phyloP scores from a whole-genome alignment of 371 early-diverging fungal genomes.

The Mortierella sp. region DNA sequence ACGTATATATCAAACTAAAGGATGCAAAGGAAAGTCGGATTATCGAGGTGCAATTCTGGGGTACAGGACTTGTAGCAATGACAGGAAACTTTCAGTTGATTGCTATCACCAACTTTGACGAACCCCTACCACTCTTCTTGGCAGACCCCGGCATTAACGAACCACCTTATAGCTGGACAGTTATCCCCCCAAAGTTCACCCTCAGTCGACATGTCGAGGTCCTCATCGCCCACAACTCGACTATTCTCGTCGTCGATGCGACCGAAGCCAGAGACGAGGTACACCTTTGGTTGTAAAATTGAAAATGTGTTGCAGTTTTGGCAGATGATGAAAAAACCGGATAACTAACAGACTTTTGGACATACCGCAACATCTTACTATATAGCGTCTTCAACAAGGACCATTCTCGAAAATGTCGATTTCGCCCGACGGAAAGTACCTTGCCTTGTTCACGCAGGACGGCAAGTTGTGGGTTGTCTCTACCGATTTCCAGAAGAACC shows the following conservation, averaged over 20 bases:
- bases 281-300: too few relatives aligned
- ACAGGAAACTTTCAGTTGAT: conserved; percentile 86
- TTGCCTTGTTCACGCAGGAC: conserved; percentile 86
- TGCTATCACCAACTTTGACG: conserved; percentile 84
- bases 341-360: neutral
- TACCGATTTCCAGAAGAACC: conserved; percentile 92
- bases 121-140: conserved; percentile 85
- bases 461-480: conserved; percentile 95
- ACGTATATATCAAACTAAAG: conserved; percentile 58
- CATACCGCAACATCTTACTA: too few relatives aligned
- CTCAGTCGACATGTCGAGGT: conserved; percentile 93
- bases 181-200: conserved; percentile 90
- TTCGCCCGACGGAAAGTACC: conserved; percentile 93
- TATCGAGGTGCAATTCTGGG: conserved; percentile 90
- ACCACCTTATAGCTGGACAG: conserved; percentile 87
- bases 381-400: conserved; percentile 86
- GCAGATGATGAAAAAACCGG: neutral
- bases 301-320: neutral
- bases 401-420: conserved; percentile 91
- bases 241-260: conserved; percentile 87
- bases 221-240: conserved; percentile 80
- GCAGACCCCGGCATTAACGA: conserved; percentile 84
- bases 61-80: conserved; percentile 90
- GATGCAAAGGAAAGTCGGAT: conserved; percentile 87
- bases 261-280: conserved; percentile 89